Percentiles rank a stretch among this genome's conserved stretches.
These are phyloP conservation scores for Cryptomeria japonica DNA, from an alignment of 75 land plant species.

Conservation along the genomic window DNA sequence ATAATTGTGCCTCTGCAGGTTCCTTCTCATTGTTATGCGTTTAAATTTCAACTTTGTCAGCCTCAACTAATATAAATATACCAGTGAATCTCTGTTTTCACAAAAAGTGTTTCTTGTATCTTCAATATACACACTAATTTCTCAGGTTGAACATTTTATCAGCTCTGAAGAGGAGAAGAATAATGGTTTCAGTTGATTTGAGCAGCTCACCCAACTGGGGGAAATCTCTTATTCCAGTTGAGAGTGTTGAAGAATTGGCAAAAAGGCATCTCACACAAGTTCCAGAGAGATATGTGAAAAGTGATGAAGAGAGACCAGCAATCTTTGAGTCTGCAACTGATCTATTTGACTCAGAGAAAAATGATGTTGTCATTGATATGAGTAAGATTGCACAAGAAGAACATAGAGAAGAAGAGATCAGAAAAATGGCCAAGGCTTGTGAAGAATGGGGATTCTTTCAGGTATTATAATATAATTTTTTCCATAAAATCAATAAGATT, in stretches of 20 bases:
- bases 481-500: no score
- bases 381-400: not conserved
- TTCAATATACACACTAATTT: no score
- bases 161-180: not conserved
- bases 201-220: not conserved
- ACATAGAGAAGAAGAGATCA: conserved; percentile 4
- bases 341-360: not conserved
- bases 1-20: no score
- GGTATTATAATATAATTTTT: conserved; percentile 4
- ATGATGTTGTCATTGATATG: not conserved
- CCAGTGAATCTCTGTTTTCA: no score
- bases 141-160: no score
- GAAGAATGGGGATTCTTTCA: conserved; percentile 53
- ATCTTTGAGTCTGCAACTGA: not conserved
- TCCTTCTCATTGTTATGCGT: no score
- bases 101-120: no score
- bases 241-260: not conserved
- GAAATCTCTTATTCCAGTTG: not conserved
- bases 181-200: not conserved
- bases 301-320: not conserved
- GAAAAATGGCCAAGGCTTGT: conserved; percentile 36
- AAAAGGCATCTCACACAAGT: not conserved
- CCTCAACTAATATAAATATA: no score
- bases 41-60: no score
- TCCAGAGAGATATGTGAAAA: conserved; percentile 3